Base-by-base conservation (phyloP, 2,329 filamentous ascomycete species). In the Cercospora janseana region DNA sequence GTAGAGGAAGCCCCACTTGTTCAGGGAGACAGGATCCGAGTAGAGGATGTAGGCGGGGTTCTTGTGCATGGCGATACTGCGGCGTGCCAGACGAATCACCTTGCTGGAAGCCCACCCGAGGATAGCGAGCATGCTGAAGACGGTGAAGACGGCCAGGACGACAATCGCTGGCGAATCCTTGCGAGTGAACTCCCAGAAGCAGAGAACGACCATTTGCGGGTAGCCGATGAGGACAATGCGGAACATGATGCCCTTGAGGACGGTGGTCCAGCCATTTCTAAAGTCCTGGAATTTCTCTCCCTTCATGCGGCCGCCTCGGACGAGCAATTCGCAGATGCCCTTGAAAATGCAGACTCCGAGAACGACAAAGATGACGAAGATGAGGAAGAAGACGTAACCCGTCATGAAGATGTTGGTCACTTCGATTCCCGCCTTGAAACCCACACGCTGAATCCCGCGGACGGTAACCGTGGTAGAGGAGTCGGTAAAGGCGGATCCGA, bases 1-100 rank as follows among this genome's bases (percentile, higher is more conserved):
- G 67, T 97, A 97, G 58, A 97, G 81, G 76, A 96, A 96, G 16
- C 92, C 92, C 92, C 91, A 96, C 73, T 95, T 95, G 80, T 96
- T 95, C 57, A 97, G 80, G 46, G 87, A 85, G 56, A 88, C 81
- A n/a, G 91, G 90, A 64, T 97, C 91, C 2, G 92, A 95, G 75
- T 94, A 97, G 55, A 97, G 83, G 61, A 96, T 95, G 71, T 96
- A 96, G 21, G 91, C 92, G 20, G 92, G 90, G 74, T 95, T 96
- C 73, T 92, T 91, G 78, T 96, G 91, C 82, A 95, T 88, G 50
- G 80, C 73, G 56, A 95, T 86, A 24, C 91, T 96, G 61, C 88
- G 86, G 66, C 88, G 88, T 26, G 90, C 92, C 56, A 97, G 86
- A 47, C 83, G 81, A 62, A 95, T 87, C 57, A 97, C 89, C 76